Conservation (phyloP, 352 stramenopile species). For the Phytophthora pini region DNA sequence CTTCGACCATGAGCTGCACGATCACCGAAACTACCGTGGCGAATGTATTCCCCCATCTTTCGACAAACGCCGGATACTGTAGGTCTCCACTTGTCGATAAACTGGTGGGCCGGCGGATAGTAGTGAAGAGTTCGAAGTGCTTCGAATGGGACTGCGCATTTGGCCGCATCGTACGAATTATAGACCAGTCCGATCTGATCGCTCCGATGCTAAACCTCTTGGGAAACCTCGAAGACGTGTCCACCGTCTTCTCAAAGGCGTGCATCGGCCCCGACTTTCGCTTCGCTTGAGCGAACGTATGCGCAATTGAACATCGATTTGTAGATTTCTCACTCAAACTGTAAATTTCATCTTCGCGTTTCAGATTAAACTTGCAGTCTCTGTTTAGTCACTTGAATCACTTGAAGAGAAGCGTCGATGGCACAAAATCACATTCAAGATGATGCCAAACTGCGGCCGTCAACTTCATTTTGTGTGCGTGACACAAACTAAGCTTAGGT, state of each 20-base stretch:
- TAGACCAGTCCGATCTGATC: slow-evolving; percentile 7
- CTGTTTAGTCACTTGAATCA: too few relatives aligned
- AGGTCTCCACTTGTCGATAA: not conserved
- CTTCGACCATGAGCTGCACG: slow-evolving; percentile 2
- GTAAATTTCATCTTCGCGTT: too few relatives aligned
- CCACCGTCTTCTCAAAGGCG: not conserved
- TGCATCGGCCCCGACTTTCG: not conserved
- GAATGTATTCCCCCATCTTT: slow-evolving; percentile 7
- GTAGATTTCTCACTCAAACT: not conserved
- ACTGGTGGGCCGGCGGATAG: not conserved
- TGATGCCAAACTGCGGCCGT: not conserved
- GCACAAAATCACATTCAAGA: not conserved
- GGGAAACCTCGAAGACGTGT: slow-evolving; percentile 2
- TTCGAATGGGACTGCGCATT: slow-evolving; percentile 9
- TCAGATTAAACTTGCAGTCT: too few relatives aligned
- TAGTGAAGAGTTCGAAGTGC: not conserved
- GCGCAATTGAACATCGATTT: not conserved
- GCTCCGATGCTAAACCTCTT: not conserved
- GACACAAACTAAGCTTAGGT: not conserved
- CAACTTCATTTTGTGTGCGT: not conserved
- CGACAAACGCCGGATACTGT: not conserved
- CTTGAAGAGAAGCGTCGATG: too few relatives aligned
- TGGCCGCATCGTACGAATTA: not conserved
- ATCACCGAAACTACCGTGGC: slow-evolving; percentile 1
- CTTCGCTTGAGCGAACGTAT: not conserved